Conservation (phyloP, 495 filamentous ascomycete species). For the Antarctomyces pellizariae region DNA sequence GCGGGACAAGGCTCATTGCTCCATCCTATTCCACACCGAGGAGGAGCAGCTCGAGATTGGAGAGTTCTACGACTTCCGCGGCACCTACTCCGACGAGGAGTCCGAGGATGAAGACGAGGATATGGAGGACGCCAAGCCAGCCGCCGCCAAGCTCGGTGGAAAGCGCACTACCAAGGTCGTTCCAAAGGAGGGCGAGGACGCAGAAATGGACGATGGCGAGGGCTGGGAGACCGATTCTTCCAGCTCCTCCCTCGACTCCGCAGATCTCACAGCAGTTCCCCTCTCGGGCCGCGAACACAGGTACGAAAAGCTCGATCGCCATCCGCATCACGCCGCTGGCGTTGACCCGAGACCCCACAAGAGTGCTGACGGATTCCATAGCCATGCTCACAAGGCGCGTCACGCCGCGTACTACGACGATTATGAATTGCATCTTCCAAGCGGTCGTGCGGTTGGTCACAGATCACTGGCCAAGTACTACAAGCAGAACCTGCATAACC, state of each 20-base stretch:
- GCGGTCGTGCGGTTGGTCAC: conserved; percentile 75
- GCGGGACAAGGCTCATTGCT: conserved; percentile 89
- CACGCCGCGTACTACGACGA: conserved; percentile 70
- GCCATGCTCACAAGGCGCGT: conserved; percentile 35
- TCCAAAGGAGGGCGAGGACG: conserved; percentile 23
- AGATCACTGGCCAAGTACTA: conserved; percentile 67
- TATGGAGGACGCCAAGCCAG: conserved; percentile 19
- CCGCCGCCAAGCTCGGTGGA: conserved; percentile 32
- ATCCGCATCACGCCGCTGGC: conserved; percentile 40
- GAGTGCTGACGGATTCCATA: conserved; percentile 48
- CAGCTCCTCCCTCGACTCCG: conserved; percentile 57
- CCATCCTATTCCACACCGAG: conserved; percentile 76
- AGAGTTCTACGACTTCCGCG: conserved; percentile 94
- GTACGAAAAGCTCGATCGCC: conserved; percentile 32
- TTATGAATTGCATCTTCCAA: conserved; percentile 83
- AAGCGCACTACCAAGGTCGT: conserved; percentile 23
- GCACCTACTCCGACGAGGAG: conserved; percentile 69
- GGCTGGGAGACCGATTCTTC: conserved; percentile 90
- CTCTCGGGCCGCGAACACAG: conserved; percentile 36
- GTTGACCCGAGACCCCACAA: conserved; percentile 37
- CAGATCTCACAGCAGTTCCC: conserved; percentile 47
- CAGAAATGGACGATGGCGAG: conserved; percentile 29
- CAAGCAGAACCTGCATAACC: conserved; percentile 73
- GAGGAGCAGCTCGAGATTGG: conserved; percentile 86
- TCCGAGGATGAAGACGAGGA: conserved; percentile 32